Conservation (phyloP, 1,284 basidiomycete genomes). For the Lentinula novae-zelandiae region DNA sequence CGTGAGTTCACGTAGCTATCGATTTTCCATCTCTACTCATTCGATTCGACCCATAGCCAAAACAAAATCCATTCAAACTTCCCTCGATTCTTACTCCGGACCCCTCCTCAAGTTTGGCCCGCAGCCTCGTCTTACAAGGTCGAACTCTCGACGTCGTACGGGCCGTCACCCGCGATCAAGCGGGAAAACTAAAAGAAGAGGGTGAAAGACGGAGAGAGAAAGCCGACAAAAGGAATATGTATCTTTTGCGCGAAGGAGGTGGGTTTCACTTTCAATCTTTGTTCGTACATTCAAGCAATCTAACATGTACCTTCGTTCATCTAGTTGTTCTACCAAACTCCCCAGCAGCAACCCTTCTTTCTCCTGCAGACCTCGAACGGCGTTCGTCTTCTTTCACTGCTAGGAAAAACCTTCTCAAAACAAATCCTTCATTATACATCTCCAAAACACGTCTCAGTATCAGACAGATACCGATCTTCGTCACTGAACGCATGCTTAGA, state of each 20-base stretch:
- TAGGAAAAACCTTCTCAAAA: conserved; percentile 74
- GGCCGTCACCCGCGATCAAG: conserved; percentile 89
- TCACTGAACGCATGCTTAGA: conserved; percentile 87
- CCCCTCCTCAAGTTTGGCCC: conserved; percentile 83
- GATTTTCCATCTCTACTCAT: conserved; percentile 2
- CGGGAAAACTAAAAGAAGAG: conserved; percentile 82
- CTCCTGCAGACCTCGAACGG: conserved; percentile 76
- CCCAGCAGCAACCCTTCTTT: conserved; percentile 69
- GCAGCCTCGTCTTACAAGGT: conserved; percentile 86
- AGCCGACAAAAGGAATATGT: conserved; percentile 94
- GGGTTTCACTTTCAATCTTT: conserved; percentile 22
- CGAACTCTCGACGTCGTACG: conserved; percentile 88
- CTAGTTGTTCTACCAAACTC: conserved; percentile 86
- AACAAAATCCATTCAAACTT: conserved; percentile 82
- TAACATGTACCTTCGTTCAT: background rate
- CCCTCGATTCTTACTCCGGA: conserved; percentile 93
- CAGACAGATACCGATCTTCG: conserved; percentile 89
- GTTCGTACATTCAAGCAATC: background rate
- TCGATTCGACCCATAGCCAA: conserved; percentile 32
- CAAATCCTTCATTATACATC: conserved; percentile 92
- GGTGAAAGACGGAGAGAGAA: conserved; percentile 84
- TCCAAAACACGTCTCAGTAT: conserved; percentile 92
- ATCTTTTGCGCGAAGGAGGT: conserved; percentile 95
- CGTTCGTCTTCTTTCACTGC: conserved; percentile 82
- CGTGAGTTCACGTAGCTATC: conserved; percentile 21